Conservation (phyloP, 345 rosid genomes). For the Zanthoxylum bungeanum region DNA sequence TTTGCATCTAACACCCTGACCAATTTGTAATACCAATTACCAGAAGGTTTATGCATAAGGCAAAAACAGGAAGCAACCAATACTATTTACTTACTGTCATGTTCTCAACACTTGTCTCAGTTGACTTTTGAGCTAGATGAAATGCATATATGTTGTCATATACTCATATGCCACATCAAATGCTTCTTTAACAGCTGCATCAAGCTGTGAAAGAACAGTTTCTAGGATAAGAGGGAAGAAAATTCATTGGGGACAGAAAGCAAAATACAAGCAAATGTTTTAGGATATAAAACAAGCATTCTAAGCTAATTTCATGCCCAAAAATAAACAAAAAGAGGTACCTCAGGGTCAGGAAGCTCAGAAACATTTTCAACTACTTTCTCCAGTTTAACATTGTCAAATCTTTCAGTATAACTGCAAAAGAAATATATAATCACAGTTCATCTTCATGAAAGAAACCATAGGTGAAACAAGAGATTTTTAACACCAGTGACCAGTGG, state of each 20-base stretch:
- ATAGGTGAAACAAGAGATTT: not conserved
- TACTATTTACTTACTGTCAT: constrained; percentile 58
- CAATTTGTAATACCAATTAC: constrained; percentile 3
- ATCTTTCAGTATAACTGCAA: constrained; percentile 71
- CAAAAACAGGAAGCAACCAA: constrained; percentile 7
- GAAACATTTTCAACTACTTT: constrained; percentile 58
- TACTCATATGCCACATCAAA: constrained; percentile 92
- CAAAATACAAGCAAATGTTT: not conserved
- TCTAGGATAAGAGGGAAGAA: not conserved
- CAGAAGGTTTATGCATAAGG: not conserved
- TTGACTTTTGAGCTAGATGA: constrained; percentile 77
- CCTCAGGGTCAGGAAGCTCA: constrained; percentile 72
- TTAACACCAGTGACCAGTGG: not conserved
- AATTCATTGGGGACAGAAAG: not conserved
- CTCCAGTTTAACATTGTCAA: constrained; percentile 69
- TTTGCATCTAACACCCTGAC: constrained; percentile 88
- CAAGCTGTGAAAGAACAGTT: constrained; percentile 47
- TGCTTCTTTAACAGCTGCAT: constrained; percentile 53
- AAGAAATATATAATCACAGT: not conserved
- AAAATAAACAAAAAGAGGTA: constrained; percentile 5
- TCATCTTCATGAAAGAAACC: not conserved
- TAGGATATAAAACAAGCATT: not conserved
- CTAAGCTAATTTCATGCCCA: not conserved
- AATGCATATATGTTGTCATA: constrained; percentile 81
- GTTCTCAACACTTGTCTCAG: constrained; percentile 63